These are phyloP conservation scores for Beauveria brongniartii DNA, from an alignment of 2,329 filamentous ascomycete species.

Conservation along the genomic window DNA sequence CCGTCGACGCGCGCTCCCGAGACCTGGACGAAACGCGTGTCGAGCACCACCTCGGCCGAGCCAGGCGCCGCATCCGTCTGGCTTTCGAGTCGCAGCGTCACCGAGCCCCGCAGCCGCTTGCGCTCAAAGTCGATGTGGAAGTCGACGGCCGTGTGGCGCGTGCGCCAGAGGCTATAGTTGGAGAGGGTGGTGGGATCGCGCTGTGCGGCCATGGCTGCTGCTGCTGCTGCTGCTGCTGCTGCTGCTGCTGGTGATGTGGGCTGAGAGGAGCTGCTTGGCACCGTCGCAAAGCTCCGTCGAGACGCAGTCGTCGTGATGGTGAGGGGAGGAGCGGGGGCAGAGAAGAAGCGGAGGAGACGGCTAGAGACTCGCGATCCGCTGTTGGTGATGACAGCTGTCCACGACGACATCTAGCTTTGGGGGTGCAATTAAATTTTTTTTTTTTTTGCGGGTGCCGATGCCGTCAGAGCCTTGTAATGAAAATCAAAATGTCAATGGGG, in stretches of 20 bases:
- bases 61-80: conserved; percentile 63
- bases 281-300: background rate
- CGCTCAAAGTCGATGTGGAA: conserved; percentile 78
- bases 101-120: conserved; percentile 68
- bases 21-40: conserved; percentile 78
- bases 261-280: no score
- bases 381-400: background rate
- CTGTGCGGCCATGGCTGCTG: conserved; percentile 11
- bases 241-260: background rate
- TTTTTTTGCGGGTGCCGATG: background rate
- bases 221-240: background rate
- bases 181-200: conserved; percentile 85
- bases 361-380: conserved; percentile 2
- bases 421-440: background rate
- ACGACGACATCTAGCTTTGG: background rate
- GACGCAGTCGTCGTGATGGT: background rate
- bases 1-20: conserved; percentile 62
- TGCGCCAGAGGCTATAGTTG: conserved; percentile 85
- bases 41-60: conserved; percentile 66
- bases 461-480: background rate
- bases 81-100: conserved; percentile 68
- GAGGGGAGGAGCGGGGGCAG: background rate
- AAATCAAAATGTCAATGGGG: background rate
- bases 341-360: background rate
- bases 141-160: conserved; percentile 72